Conservation (phyloP, 1,284 basidiomycete species). For the Cryptococcus wingfieldii region DNA sequence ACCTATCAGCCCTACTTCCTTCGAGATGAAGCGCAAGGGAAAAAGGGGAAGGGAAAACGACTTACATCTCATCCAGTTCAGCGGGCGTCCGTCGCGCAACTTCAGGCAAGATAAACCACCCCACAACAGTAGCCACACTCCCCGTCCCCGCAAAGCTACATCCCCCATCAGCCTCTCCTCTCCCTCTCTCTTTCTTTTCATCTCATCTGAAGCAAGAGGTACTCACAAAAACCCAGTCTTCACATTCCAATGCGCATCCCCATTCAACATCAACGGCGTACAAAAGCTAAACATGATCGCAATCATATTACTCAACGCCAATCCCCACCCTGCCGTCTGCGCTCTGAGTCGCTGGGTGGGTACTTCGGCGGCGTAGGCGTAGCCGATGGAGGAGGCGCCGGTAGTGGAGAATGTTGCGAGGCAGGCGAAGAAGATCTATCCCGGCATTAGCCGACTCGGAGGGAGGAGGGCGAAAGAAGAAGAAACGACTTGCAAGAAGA, state of each 20-base stretch:
- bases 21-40: neutral
- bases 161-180: neutral
- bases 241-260: conserved; percentile 13
- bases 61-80: conserved; percentile 26
- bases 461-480: neutral
- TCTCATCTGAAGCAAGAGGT: neutral
- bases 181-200: neutral
- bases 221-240: conserved; percentile 23
- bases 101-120: conserved; percentile 31
- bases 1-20: neutral
- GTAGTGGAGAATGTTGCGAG: conserved; percentile 25
- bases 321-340: conserved; percentile 21
- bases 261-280: conserved; percentile 15
- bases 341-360: conserved; percentile 24
- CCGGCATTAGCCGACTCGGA: neutral
- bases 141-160: conserved; percentile 23
- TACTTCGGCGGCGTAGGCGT: conserved; percentile 24
- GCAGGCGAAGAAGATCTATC: conserved; percentile 21
- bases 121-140: conserved; percentile 16
- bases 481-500: conserved; percentile 14
- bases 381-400: conserved; percentile 21
- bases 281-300: conserved; percentile 22
- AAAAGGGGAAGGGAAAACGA: neutral
- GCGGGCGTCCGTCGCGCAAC: conserved; percentile 22
- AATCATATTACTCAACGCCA: conserved; percentile 17